A percentile compares a stretch with the other conserved stretches of the same genome.
phyloP scores from a whole-genome alignment of 2,329 filamentous ascomycete species.

The Trichoderma sp. region DNA sequence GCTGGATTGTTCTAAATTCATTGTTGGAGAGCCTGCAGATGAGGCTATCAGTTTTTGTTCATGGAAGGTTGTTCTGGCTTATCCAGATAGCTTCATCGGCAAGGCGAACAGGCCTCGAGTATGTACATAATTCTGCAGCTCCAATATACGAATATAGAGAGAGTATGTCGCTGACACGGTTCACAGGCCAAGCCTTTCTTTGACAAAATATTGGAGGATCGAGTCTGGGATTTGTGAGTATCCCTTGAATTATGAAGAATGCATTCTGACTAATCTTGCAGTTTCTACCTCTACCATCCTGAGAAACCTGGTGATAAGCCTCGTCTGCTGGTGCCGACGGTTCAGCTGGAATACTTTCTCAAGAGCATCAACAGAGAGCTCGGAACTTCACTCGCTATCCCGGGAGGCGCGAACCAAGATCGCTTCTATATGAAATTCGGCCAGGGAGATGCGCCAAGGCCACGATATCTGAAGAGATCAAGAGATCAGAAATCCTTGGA shows the following conservation, averaged over 20 bases:
- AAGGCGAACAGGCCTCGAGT: conserved; percentile 49
- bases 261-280: conserved; percentile 30
- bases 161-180: conserved; percentile 18
- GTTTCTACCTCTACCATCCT: conserved; percentile 65
- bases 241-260: background rate
- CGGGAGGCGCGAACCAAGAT: conserved; percentile 45
- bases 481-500: conserved; percentile 39
- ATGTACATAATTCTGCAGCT: conserved; percentile 17
- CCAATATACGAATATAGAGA: too few species aligned
- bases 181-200: conserved; percentile 52
- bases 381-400: conserved; percentile 55
- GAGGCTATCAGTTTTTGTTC: conserved; percentile 43
- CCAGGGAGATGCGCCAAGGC: conserved; percentile 57
- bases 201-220: conserved; percentile 54
- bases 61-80: conserved; percentile 54
- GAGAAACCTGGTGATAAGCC: conserved; percentile 46
- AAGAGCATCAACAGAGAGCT: conserved; percentile 61
- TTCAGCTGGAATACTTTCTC: conserved; percentile 64
- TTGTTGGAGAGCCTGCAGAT: conserved; percentile 26
- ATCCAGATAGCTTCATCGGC: conserved; percentile 58
- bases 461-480: conserved; percentile 64
- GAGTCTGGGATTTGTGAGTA: conserved; percentile 71
- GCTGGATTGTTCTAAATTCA: conserved; percentile 28
- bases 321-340: conserved; percentile 64
- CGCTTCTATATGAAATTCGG: conserved; percentile 62